Conservation (phyloP, 306 rosid species). For the Cucumis sativus region Cucumber_9930_V3 NC_026659.2:31556501-31557000, state of each 20-base stretch:
- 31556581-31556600: slow-evolving; percentile 23
- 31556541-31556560: slow-evolving; percentile 25
- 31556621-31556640: slow-evolving; percentile 53
- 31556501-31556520: slow-evolving; percentile 42
- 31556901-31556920: not conserved
- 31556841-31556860: not conserved
- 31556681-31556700: not conserved
- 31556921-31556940: slow-evolving; percentile 27
- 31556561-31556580: slow-evolving; percentile 29
- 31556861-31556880: not conserved
- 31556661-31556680: not conserved
- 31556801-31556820: slow-evolving; percentile 59
- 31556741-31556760: slow-evolving; percentile 63
- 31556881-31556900: not conserved
- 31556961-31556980: slow-evolving; percentile 34
- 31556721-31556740: slow-evolving; percentile 33
- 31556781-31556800: slow-evolving; percentile 42
- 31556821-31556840: not conserved
- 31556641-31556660: slow-evolving; percentile 46
- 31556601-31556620: slow-evolving; percentile 22
- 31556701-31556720: not conserved
- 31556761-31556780: slow-evolving; percentile 42
- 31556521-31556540: slow-evolving; percentile 18
- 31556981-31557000: slow-evolving; percentile 54
- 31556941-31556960: slow-evolving; percentile 34